Percentiles rank a stretch among this genome's conserved stretches.
phyloP scores from a whole-genome alignment of 257 asterid species.

The Datura wrightii region DNA sequence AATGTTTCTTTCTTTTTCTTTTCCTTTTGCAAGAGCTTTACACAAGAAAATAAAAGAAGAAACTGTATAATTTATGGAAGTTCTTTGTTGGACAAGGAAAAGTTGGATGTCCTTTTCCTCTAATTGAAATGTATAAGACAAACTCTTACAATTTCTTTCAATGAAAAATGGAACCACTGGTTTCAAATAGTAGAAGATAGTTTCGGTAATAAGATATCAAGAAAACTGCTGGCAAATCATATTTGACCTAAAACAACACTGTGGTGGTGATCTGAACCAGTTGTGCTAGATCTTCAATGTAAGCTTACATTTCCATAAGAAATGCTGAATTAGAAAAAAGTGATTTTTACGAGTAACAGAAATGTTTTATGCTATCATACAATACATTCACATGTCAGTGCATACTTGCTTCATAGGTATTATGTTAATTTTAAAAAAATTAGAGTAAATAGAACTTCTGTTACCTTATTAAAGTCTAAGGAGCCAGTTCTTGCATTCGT shows the following conservation, averaged over 20 bases:
- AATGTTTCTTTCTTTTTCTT: neutral
- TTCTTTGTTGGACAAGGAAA: slow-evolving; percentile 17
- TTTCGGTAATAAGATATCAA: neutral
- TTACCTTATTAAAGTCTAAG: slow-evolving; percentile 14
- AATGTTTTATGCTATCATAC: neutral
- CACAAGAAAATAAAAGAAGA: neutral
- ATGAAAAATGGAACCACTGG: neutral
- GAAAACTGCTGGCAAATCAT: slow-evolving; percentile 14
- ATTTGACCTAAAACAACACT: slow-evolving; percentile 13
- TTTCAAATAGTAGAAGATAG: neutral
- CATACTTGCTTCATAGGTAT: slow-evolving; percentile 15
- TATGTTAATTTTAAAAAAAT: neutral
- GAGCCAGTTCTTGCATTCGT: neutral
- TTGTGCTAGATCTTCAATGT: neutral
- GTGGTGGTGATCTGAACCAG: neutral
- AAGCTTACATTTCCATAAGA: neutral
- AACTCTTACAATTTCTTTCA: neutral
- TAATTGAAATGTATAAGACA: neutral
- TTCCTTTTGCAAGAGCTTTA: neutral
- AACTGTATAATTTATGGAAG: neutral
- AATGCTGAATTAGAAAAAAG: neutral
- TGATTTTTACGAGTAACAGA: neutral
- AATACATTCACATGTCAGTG: slow-evolving; percentile 2
- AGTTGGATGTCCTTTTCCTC: neutral
- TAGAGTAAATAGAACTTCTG: neutral